These are phyloP conservation scores for Terana coerulea DNA, from an alignment of 768 basidiomycete species.

Conservation along the genomic window DNA sequence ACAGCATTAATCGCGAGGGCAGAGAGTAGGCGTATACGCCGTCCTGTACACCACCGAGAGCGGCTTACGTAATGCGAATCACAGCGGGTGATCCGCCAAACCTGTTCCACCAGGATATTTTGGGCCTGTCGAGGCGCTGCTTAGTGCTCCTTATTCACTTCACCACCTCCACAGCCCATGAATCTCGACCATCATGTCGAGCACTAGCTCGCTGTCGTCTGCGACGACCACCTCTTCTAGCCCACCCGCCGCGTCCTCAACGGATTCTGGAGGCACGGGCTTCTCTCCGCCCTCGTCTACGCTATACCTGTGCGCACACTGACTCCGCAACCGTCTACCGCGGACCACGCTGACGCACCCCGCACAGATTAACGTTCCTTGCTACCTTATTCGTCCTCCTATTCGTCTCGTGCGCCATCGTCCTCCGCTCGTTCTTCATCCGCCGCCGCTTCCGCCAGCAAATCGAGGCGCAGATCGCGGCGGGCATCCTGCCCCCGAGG, in stretches of 20 bases:
- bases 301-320: conserved; percentile 10
- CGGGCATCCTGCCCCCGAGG: conserved; percentile 44
- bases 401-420: conserved; percentile 58
- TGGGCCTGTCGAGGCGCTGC: neutral
- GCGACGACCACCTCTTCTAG: conserved; percentile 4
- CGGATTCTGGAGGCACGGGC: neutral
- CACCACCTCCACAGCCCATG: neutral
- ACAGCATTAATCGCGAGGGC: too few relatives aligned
- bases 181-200: conserved; percentile 9
- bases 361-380: conserved; percentile 61
- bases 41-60: too few relatives aligned
- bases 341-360: neutral
- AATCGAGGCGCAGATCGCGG: conserved; percentile 49
- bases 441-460: conserved; percentile 55
- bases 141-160: neutral
- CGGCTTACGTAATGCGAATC: too few relatives aligned
- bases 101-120: neutral
- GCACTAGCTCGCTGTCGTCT: conserved; percentile 5
- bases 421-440: conserved; percentile 58
- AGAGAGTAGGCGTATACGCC: too few relatives aligned
- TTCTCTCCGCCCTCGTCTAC: conserved; percentile 13
- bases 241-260: neutral
- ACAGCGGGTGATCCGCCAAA: too few relatives aligned
- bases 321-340: neutral
- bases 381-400: conserved; percentile 69